Evolutionary conservation across 345 rosid species (phyloP).

Genomic region (Lepidium africanum): DNA sequence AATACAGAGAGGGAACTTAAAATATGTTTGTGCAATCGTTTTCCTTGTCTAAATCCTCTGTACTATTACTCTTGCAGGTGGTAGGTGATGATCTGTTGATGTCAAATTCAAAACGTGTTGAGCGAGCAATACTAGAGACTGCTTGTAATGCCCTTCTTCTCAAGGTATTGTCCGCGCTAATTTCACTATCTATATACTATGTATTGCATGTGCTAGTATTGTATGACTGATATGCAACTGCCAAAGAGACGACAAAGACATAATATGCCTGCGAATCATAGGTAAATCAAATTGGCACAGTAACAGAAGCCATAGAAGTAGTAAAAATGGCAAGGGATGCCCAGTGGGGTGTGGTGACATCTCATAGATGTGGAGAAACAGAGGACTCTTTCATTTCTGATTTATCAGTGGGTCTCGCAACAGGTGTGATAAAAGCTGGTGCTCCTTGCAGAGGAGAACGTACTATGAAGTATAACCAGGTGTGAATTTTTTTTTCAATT

Average conservation of each 20-base stretch:
- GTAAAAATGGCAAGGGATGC: constrained; percentile 89
- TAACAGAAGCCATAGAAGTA: constrained; percentile 93
- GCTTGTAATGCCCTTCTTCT: constrained; percentile 92
- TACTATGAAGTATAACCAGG: constrained; percentile 93
- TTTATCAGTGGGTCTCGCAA: constrained; percentile 77
- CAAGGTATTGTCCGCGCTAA: constrained; percentile 42
- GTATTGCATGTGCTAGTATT: not conserved
- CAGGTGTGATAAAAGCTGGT: constrained; percentile 89
- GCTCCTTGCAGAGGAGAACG: constrained; percentile 99
- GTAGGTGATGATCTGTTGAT: constrained; percentile 82
- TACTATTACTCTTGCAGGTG: constrained; percentile 45
- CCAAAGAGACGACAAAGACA: not conserved
- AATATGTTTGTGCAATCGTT: not conserved
- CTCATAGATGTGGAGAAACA: constrained; percentile 92
- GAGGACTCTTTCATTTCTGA: constrained; percentile 88
- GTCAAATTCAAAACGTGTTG: constrained; percentile 83
- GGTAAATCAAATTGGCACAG: constrained; percentile 96
- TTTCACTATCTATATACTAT: not conserved
- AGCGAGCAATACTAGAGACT: constrained; percentile 68
- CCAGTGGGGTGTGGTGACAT: constrained; percentile 82
- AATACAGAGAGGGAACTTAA: not conserved
- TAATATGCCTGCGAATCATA: constrained; percentile 21
- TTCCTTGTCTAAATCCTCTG: not conserved
- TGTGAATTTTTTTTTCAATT: constrained; percentile 14
- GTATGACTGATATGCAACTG: not conserved